Base-by-base conservation (phyloP, 192 early-diverging fungal species). In the Linnemannia zychae region DNA sequence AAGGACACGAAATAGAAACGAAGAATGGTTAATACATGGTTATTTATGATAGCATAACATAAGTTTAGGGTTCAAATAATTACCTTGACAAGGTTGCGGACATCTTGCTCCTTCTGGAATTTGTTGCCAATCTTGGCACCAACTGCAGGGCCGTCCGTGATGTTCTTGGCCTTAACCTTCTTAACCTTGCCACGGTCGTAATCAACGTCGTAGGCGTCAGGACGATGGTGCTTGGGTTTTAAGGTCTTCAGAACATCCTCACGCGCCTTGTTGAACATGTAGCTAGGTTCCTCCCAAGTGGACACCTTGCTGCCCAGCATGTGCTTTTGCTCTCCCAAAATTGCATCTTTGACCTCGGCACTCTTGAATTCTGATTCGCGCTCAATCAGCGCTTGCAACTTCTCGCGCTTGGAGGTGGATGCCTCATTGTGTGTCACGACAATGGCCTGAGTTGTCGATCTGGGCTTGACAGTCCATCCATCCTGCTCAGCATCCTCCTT, bases 181-280 rank as follows among this genome's bases (percentile, higher is more conserved):
- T 95, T 95, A 38, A 90, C 74, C 69, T 93, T 92, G 36, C 94
- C 94, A 52, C 92, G 91, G 79, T 95, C 94, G 80, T 95, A 95
- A 38, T 94, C 94, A 22, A 92, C 72, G 74, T 95, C 93, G 66
- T 93, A 94, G 2, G 77, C 66, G 74, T 90, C 89, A 15, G 87
- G 84, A 28, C 88, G 77, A 57, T 85, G 88, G 67, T 93, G 92
- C 50, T 90, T 93, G 53, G 88, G 90, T 60, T 90, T 89, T 47
- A 90, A 79, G 49, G 88, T 88, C 78, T 87, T 89, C 12, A 91
- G 69, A 11, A 88, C 50, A 38, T 87, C 81, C 47, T 84, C 79
- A 31, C 88, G 75, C 5, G 76, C 75, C 36, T 83, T 84, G 16
- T 83, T 72, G 20, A 76, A 28, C n/a, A 75, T 74, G 17, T 85